Conservation (phyloP, 768 basidiomycete genomes). For the Gyrodon lividus region DNA sequence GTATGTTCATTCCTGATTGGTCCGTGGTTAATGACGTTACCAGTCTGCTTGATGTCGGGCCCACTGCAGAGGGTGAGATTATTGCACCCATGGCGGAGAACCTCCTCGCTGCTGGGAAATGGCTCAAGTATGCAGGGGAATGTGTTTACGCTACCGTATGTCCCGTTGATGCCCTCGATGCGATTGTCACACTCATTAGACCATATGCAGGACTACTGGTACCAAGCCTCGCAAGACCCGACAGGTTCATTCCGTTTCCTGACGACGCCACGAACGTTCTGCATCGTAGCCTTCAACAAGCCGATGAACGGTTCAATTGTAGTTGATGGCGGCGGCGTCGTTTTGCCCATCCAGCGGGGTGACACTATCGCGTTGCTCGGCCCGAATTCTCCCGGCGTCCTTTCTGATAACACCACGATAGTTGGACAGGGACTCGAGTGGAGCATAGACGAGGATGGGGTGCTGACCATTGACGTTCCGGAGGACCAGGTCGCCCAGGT, state of each 20-base stretch:
- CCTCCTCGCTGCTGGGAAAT: constrained; percentile 49
- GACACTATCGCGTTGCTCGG: constrained; percentile 45
- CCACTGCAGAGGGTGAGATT: constrained; percentile 54
- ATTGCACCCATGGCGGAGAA: constrained; percentile 47
- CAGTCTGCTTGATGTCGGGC: constrained; percentile 53
- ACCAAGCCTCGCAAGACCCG: constrained; percentile 41
- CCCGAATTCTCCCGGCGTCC: constrained; percentile 16
- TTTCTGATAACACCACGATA: neutral
- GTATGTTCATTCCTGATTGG: neutral
- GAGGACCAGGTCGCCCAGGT: constrained; percentile 24
- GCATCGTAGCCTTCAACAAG: constrained; percentile 42
- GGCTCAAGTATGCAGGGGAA: constrained; percentile 49
- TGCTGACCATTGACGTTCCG: constrained; percentile 30
- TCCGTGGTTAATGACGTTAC: neutral
- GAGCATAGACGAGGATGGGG: constrained; percentile 30
- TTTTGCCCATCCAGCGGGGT: constrained; percentile 42
- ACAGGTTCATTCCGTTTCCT: constrained; percentile 42
- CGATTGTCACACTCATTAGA: neutral
- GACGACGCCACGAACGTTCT: constrained; percentile 51
- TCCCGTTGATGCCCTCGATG: neutral
- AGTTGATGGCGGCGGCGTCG: constrained; percentile 34
- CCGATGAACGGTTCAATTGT: constrained; percentile 35
- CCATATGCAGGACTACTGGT: constrained; percentile 45
- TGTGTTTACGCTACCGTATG: constrained; percentile 55
- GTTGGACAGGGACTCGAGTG: constrained; percentile 27